Conservation (phyloP, 306 rosid genomes). For the Betula pendula region DNA sequence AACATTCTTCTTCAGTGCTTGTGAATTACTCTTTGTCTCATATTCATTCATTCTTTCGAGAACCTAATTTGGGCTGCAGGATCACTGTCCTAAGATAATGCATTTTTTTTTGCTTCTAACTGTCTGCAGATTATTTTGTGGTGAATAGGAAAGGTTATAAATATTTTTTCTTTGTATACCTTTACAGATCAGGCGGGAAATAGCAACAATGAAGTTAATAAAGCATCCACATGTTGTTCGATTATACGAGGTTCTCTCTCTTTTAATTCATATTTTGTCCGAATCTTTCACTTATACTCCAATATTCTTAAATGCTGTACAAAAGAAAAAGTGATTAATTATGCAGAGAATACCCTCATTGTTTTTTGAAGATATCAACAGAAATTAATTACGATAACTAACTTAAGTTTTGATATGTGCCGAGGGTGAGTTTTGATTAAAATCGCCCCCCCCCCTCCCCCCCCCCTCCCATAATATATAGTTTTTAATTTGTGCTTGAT, state of each 20-base stretch:
- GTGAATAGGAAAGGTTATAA: not conserved
- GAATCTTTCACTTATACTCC: slow-evolving; percentile 3
- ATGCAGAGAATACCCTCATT: not conserved
- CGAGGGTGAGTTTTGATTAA: not conserved
- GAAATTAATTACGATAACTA: not conserved
- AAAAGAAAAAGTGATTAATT: not conserved
- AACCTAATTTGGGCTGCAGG: not conserved
- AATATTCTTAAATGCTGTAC: not conserved
- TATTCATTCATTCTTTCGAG: not conserved
- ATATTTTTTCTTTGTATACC: slow-evolving; percentile 16
- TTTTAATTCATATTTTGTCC: slow-evolving; percentile 15
- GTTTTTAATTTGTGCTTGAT: not conserved
- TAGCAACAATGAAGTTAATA: slow-evolving; percentile 95
- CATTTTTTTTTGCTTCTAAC: not conserved
- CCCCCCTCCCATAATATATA: too few species aligned
- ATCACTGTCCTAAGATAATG: too few species aligned
- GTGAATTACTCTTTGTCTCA: not conserved
- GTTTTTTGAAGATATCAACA: not conserved
- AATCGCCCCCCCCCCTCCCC: not conserved
- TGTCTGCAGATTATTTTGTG: not conserved
- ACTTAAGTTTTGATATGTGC: too few species aligned
- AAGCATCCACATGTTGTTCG: slow-evolving; percentile 95
- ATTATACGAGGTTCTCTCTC: slow-evolving; percentile 69
- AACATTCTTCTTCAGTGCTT: not conserved
- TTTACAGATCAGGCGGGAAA: slow-evolving; percentile 80